Conservation (phyloP, 345 rosid genomes). For the Theobroma cacao region DNA sequence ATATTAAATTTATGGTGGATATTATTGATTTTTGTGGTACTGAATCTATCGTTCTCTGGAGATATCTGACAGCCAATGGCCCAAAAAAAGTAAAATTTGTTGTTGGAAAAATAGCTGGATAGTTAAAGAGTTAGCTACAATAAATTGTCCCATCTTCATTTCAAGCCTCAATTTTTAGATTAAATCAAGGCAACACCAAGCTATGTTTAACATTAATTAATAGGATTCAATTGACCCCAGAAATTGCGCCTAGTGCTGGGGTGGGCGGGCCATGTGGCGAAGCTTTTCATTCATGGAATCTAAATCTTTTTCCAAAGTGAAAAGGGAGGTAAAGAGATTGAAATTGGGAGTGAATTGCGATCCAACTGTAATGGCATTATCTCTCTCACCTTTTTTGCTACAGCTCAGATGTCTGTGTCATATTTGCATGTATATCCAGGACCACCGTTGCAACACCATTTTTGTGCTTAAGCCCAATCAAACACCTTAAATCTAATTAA, state of each 20-base stretch:
- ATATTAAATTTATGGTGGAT: not conserved
- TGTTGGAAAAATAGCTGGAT: constrained; percentile 10
- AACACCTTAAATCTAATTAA: not conserved
- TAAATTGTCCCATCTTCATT: not conserved
- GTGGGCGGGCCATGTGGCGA: not conserved
- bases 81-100: not conserved
- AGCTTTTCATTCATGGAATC: not conserved
- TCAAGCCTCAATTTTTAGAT: not conserved
- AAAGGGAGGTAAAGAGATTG: not conserved
- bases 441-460: not conserved
- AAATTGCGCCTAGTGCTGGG: not conserved
- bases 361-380: constrained; percentile 10
- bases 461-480: not conserved
- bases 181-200: not conserved
- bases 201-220: not conserved
- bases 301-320: not conserved
- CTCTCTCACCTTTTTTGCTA: not conserved
- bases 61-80: constrained; percentile 9
- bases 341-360: not conserved
- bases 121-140: not conserved
- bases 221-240: not conserved
- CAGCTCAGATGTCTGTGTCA: not conserved
- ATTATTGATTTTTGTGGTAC: not conserved
- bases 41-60: not conserved
- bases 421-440: not conserved